Base-by-base conservation (phyloP, 805 yeast species). In the Kodamaea sagamina region DNA sequence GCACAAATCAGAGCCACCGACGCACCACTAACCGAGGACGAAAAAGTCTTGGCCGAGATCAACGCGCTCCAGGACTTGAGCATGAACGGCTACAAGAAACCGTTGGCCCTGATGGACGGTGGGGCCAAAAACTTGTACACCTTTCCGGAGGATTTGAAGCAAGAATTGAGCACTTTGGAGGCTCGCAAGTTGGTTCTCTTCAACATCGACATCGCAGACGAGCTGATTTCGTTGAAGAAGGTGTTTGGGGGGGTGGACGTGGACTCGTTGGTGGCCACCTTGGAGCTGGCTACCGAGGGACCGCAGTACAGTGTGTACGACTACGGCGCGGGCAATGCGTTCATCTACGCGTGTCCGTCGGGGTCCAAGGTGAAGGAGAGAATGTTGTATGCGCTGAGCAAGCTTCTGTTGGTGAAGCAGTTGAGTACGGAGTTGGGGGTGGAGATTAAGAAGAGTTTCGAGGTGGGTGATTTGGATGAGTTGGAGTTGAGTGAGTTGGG, bases 301-400 rank as follows among this genome's bases (percentile, higher is more conserved):
- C 63, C 87, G 66, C 55, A 55, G 27, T 89, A 81, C 59, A 78
- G 79, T 22, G 50, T 86, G 18, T 76, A 75, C 57, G 74, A 68
- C 38, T 68, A 68, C 47, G 64, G 65, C 1, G 52, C 50, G 6
- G 64, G 59, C 1, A 29, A 55, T 28, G 78, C 78, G 25, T 89
- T 92, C 61, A 78, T 90, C 24, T 88, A 88, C 59, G 75, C 92
- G 6, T 90, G 97, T 62, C 98, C 99, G 3, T 81, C 95, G 0
- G 89, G 90, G 1, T 84, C 96, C 32, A 83, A 82, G 63, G 93
- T 93, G 31, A 86, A 84, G 62, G 93, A 89, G 41, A 77, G 98
- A 54, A 92, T 92, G 97, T 62, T 89, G 39, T 89, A 89, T 57
- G 98, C 99, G 1, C 78, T 96, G 2, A 84, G 84, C 48, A 84